Evolutionary conservation across 345 rosid genomes (phyloP), one percentile per base, ranked within the genome.

Genomic region (Aquilaria sinensis): DNA sequence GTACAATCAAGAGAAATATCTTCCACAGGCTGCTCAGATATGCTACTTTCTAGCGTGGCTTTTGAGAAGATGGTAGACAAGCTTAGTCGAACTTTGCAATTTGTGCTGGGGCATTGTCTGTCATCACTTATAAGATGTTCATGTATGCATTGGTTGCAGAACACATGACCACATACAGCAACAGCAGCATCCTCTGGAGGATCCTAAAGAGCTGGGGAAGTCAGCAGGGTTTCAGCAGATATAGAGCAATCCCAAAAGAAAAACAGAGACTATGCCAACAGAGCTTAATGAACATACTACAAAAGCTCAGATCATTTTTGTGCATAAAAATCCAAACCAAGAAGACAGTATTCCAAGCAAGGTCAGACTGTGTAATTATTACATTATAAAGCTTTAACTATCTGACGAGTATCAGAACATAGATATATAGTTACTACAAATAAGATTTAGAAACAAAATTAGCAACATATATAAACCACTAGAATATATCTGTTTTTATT

Each of bases 131-230:
- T 81, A 47, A 90, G 85, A 77, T 73, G 88, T 62, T 90, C 96
- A 62, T 76, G 81, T 53, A 88, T 79, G 79, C 99, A 94, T 59
- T 90, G 96, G 60, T 80, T 87, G 81, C 99, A 94, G 80, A 90
- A 94, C 65, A 94, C 95, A 77, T 94, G 97, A 58, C 95, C 85
- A 67, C 99, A 94, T 45, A 74, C 69, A 16, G 97, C 78, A 68
- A 85, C 91, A 75, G 88, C 92, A 67, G 97, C 99, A 78, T 85
- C 99, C 76, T 94, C 99, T 45, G 99, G 99, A 33, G 95, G 79
- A 81, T 90, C 99, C 99, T 94, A 65, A 16, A 75, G 43, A 4
- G 43, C 7, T 37, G 43, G 57, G 57, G 12, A 6, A 53, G 6
- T 7, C 30, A 2, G 23, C 3, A 53, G 30, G 31, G 29, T 51